These are phyloP conservation scores for Penicillium glabrum DNA, from an alignment of 2,329 filamentous ascomycete genomes.

Conservation along the genomic window DNA sequence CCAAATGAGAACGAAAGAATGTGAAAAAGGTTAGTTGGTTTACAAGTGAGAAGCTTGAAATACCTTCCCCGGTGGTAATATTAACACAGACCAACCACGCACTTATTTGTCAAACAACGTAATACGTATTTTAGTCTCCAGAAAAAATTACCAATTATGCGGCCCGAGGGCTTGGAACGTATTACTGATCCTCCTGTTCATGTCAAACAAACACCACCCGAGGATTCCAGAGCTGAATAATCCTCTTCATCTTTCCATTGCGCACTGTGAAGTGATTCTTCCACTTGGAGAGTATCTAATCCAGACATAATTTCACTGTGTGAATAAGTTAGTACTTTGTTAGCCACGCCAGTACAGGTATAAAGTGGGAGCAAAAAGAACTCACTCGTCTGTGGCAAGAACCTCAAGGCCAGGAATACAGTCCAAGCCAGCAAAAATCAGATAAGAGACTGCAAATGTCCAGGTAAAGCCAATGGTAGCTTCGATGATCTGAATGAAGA, in stretches of 20 bases:
- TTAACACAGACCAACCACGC: too few relatives aligned
- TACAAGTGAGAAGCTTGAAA: too few relatives aligned
- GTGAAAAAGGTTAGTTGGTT: too few relatives aligned
- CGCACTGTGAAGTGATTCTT: background rate
- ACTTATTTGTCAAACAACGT: too few relatives aligned
- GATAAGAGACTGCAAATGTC: constrained; percentile 51
- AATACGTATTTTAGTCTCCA: too few relatives aligned
- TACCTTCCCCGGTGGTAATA: too few relatives aligned
- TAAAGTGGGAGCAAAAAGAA: constrained; percentile 4
- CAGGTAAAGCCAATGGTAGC: constrained; percentile 53
- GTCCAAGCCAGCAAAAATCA: constrained; percentile 49
- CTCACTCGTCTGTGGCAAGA: constrained; percentile 54
- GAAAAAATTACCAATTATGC: fast-evolving
- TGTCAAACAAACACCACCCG: background rate
- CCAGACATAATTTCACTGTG: background rate
- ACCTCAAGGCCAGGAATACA: constrained; percentile 37
- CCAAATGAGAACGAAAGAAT: too few relatives aligned
- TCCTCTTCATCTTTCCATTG: constrained; percentile 1
- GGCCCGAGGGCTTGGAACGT: too few relatives aligned
- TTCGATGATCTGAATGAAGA: constrained; percentile 53
- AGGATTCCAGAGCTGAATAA: background rate
- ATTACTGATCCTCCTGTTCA: background rate
- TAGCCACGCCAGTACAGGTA: background rate
- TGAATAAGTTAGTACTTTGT: background rate
- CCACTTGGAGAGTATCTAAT: background rate